These are phyloP conservation scores for Xylariales sp. DNA, from an alignment of 2,329 filamentous ascomycete species.

Conservation along the genomic window DNA sequence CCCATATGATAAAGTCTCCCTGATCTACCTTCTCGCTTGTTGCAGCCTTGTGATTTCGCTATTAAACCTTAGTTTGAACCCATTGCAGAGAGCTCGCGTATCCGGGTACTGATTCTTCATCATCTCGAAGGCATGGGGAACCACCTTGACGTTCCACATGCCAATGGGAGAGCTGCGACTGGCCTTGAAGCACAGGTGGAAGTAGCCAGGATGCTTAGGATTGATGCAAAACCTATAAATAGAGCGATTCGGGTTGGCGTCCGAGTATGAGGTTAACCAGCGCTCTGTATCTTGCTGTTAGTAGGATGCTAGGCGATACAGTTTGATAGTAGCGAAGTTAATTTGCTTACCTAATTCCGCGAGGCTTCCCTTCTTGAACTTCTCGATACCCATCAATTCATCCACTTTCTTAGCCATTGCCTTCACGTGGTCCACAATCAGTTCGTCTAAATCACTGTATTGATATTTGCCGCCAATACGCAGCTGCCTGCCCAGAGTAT, in stretches of 20 bases:
- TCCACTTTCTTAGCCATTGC: conserved; percentile 98
- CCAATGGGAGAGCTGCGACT: conserved; percentile 78
- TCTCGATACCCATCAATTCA: conserved; percentile 94
- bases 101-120: conserved; percentile 91
- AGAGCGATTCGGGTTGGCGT: conserved; percentile 93
- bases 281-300: conserved; percentile 70
- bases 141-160: conserved; percentile 87
- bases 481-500: conserved; percentile 87
- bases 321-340: conserved; percentile 36
- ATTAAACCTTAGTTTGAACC: conserved; percentile 87
- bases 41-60: conserved; percentile 73
- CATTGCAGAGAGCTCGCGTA: conserved; percentile 95
- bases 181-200: conserved; percentile 96
- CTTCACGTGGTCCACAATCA: conserved; percentile 97
- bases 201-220: conserved; percentile 91
- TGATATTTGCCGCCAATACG: conserved; percentile 89
- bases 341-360: conserved; percentile 85
- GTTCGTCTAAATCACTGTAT: conserved; percentile 94
- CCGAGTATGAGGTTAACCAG: conserved; percentile 96
- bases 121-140: conserved; percentile 93
- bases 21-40: conserved; percentile 48
- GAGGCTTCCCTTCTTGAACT: conserved; percentile 85
- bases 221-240: conserved; percentile 98
- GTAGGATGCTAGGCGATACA: conserved; percentile 13
- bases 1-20: background rate